These are phyloP conservation scores for Jamesozyma piceae DNA, from an alignment of 805 yeast species.

Conservation along the genomic window DNA sequence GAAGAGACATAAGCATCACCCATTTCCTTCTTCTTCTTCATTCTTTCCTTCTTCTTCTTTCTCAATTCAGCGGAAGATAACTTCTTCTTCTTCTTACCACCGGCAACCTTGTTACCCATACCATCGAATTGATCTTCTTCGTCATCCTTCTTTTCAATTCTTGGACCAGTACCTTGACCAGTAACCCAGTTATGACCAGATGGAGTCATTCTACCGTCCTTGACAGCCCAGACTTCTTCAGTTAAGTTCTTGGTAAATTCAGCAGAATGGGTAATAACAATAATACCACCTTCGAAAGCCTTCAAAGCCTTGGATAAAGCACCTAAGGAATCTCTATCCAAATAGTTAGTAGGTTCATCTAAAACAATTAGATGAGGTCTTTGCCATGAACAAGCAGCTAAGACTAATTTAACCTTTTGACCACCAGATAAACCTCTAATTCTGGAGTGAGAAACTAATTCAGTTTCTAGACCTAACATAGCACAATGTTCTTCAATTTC, in stretches of 20 bases:
- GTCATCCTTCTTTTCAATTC: slow-evolving; percentile 90
- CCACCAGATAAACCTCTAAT: slow-evolving; percentile 99
- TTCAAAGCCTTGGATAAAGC: slow-evolving; percentile 98
- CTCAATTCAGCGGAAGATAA: slow-evolving; percentile 97
- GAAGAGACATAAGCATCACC: slow-evolving; percentile 99
- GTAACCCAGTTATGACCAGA: slow-evolving; percentile 99
- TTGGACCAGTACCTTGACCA: slow-evolving; percentile 99
- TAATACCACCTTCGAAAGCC: slow-evolving; percentile 99
- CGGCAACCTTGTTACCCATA: slow-evolving; percentile 99
- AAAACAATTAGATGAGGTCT: slow-evolving; percentile 99
- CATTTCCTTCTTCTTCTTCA: slow-evolving; percentile 99
- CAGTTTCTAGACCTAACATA: slow-evolving; percentile 97
- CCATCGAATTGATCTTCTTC: slow-evolving; percentile 99
- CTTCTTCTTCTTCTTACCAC: slow-evolving; percentile 94
- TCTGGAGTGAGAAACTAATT: slow-evolving; percentile 98
- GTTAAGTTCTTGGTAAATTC: slow-evolving; percentile 99
- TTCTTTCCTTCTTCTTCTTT: slow-evolving; percentile 99
- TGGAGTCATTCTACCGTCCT: slow-evolving; percentile 98
- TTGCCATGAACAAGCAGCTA: slow-evolving; percentile 99
- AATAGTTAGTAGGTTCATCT: slow-evolving; percentile 99
- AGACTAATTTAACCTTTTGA: slow-evolving; percentile 98
- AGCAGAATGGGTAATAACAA: slow-evolving; percentile 99
- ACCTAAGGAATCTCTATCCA: slow-evolving; percentile 98
- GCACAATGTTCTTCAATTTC: slow-evolving; percentile 98
- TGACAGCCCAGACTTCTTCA: slow-evolving; percentile 99